These are phyloP conservation scores for Nephelium lappaceum DNA, from an alignment of 345 rosid genomes.

Conservation along the genomic window DNA sequence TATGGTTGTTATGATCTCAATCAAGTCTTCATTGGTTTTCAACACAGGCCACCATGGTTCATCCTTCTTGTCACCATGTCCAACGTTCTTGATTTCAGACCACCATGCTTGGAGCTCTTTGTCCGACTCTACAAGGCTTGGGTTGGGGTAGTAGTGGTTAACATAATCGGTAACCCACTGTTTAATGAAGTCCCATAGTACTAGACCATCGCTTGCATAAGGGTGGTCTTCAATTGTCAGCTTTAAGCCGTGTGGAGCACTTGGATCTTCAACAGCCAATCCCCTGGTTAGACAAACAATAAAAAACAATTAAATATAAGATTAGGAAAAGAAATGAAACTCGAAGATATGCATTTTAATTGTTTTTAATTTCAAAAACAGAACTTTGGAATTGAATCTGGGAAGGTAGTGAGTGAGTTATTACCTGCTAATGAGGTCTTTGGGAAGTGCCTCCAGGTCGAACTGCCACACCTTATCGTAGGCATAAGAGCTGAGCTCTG, in stretches of 20 bases:
- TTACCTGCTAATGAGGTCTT: not conserved
- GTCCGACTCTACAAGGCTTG: conserved; percentile 17
- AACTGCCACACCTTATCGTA: not conserved
- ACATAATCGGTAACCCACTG: conserved; percentile 15
- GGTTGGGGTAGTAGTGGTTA: conserved; percentile 10
- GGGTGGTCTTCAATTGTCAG: conserved; percentile 42
- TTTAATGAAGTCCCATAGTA: conserved; percentile 19
- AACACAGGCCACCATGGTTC: conserved; percentile 20
- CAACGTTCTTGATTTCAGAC: conserved; percentile 17
- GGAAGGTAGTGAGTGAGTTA: not conserved
- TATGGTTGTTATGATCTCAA: not conserved
- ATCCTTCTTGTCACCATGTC: not conserved
- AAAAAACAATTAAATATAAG: not conserved
- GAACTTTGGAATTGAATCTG: no score
- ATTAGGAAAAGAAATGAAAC: no score
- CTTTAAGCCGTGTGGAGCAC: conserved; percentile 32
- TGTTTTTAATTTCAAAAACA: not conserved
- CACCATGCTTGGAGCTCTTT: conserved; percentile 41
- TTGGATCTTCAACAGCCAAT: conserved; percentile 3
- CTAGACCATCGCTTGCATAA: conserved; percentile 38
- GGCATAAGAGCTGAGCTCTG: not conserved
- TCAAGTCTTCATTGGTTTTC: conserved; percentile 9
- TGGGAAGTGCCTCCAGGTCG: not conserved
- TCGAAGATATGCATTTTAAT: not conserved
- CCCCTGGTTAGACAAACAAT: not conserved